Conservation (phyloP, 441 rosid species). For the Gossypium lobatum region DNA sequence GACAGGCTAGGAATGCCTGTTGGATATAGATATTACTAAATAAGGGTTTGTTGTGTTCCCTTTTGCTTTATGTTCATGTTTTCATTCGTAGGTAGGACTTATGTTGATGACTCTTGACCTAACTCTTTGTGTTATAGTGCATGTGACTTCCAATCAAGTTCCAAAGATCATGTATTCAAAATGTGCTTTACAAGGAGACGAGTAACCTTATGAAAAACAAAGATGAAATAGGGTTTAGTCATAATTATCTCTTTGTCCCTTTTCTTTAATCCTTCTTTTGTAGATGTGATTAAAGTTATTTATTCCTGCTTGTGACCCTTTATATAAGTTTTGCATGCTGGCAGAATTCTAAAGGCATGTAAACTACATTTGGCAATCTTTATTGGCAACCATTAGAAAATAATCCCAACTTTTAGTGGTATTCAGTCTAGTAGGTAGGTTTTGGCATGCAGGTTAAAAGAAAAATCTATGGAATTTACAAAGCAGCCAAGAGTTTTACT, state of each 20-base stretch:
- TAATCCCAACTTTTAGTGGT: neutral
- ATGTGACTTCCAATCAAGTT: neutral
- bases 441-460: neutral
- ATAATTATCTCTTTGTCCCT: neutral
- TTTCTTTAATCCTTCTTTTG: neutral
- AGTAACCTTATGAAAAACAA: neutral
- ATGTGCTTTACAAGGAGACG: neutral
- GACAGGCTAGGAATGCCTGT: slow-evolving; percentile 83
- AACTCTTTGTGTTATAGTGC: neutral
- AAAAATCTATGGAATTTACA: neutral
- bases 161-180: neutral
- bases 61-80: neutral
- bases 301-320: neutral
- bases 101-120: neutral
- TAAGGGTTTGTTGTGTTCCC: neutral
- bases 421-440: neutral
- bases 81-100: neutral
- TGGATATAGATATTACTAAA: slow-evolving; percentile 42
- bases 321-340: neutral
- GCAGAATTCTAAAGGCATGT: neutral
- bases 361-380: neutral
- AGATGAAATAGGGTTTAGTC: neutral
- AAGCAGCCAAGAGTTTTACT: neutral
- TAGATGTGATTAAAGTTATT: neutral
- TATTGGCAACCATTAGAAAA: neutral